Evolutionary conservation across 1,139 yeast species (phyloP), one percentile per base, ranked within the genome.

Genomic region (Citeromyces siamensis): DNA sequence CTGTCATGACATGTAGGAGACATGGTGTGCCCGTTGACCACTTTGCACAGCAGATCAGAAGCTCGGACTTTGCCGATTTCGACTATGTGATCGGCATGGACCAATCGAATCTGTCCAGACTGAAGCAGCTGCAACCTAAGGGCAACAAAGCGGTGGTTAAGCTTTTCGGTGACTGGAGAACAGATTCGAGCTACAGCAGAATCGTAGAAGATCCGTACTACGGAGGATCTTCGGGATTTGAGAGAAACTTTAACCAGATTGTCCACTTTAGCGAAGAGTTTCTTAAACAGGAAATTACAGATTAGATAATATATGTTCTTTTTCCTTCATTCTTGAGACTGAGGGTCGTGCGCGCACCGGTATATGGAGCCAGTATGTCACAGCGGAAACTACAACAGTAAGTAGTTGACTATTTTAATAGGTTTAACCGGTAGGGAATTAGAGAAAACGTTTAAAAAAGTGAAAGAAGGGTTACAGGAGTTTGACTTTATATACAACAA

Each of bases 371-470:
- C 31, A 26, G 37, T 42, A 76, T 77, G 85, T 75, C 84, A 37
- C 80, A 74, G 48, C 60, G 84, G 53, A 76, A 75, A 52, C 58
- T 76, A 38, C 77, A 74, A 49, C 83, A 75, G 68, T 64, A 58
- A 42, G 68, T 59, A 34, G 17, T 6, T 6, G 34, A 13, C 6
- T n/a, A 27, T 5, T 13, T n/a, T 5, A 19, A n/a, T 19, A 6
- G 33, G 19, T 8, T 16, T 19, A 16, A 16, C 19, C 14, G 6
- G 19, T 19, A 56, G 63, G 59, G 99, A 93, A 66, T 85, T 90
- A 58, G 99, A 93, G 61, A 85, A 90, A 55, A 86, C 88, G 54
- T 80, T 88, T 66, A 90, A 90, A 59, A 86, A 93, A 59, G 94
- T 90, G 40, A 72, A 79, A 41, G 97, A 90, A 64, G 97, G 97